A percentile compares a stretch with the other conserved stretches of the same genome.
phyloP scores from a whole-genome alignment of 352 stramenopile species.

The Achlya hypogyna region DNA sequence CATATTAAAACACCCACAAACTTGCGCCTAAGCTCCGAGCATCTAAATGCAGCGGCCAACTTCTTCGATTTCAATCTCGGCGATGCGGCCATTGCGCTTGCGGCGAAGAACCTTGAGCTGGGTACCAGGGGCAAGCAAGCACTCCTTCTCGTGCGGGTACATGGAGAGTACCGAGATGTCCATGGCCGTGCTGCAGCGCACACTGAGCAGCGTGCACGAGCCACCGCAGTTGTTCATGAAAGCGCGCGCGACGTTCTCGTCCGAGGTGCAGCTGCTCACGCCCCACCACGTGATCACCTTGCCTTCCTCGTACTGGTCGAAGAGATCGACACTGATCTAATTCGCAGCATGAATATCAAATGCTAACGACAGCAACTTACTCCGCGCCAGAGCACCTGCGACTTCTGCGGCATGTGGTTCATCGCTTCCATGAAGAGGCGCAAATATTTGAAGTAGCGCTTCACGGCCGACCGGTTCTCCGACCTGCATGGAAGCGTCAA shows the following conservation, averaged over 20 bases:
- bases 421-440: constrained; percentile 12
- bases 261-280: constrained; percentile 9
- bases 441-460: constrained; percentile 7
- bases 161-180: constrained; percentile 17
- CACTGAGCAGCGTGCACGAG: background rate
- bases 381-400: constrained; percentile 7
- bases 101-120: constrained; percentile 10
- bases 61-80: constrained; percentile 14
- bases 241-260: constrained; percentile 9
- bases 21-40: too few species aligned
- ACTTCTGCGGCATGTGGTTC: constrained; percentile 8
- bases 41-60: constrained; percentile 4
- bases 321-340: constrained; percentile 5
- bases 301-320: constrained; percentile 10
- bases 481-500: background rate
- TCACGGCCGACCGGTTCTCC: background rate
- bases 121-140: constrained; percentile 3
- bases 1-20: too few species aligned
- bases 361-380: too few species aligned
- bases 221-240: constrained; percentile 12
- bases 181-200: constrained; percentile 9
- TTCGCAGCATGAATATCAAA: too few species aligned
- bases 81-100: background rate
- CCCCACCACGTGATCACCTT: constrained; percentile 17
- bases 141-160: constrained; percentile 9